Evolutionary conservation across 2,329 filamentous ascomycete genomes (phyloP).

Genomic region (Amphichorda felina): DNA sequence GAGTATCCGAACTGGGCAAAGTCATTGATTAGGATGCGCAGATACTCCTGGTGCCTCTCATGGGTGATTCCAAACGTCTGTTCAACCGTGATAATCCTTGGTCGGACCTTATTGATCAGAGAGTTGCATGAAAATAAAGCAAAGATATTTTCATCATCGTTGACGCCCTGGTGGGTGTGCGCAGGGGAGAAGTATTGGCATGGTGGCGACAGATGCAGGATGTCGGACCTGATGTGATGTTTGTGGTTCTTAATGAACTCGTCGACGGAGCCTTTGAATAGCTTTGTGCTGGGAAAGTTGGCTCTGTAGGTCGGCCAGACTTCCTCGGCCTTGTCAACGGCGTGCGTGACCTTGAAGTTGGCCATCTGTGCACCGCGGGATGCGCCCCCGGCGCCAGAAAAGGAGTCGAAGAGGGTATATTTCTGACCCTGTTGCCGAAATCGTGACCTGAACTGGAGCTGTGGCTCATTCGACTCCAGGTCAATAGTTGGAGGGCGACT

Average conservation of each 20-base stretch:
- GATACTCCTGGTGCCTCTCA: constrained; percentile 38
- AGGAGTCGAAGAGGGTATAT: constrained; percentile 61
- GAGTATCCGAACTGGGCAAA: constrained; percentile 58
- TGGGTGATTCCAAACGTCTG: constrained; percentile 61
- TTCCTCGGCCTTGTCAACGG: constrained; percentile 47
- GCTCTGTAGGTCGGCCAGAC: constrained; percentile 44
- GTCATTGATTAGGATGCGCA: constrained; percentile 48
- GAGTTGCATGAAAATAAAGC: constrained; percentile 39
- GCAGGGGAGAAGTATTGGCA: constrained; percentile 68
- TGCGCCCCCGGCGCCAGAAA: constrained; percentile 61
- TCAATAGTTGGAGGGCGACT: constrained; percentile 9
- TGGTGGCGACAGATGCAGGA: constrained; percentile 65
- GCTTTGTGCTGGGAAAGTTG: constrained; percentile 42
- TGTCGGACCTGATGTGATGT: constrained; percentile 38
- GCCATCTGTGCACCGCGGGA: constrained; percentile 48
- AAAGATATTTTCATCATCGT: constrained; percentile 60
- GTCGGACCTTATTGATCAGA: constrained; percentile 45
- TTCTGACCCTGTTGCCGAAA: constrained; percentile 20
- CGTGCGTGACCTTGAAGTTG: constrained; percentile 47
- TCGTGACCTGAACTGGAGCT: not conserved
- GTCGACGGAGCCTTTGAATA: constrained; percentile 35
- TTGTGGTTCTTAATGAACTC: constrained; percentile 30
- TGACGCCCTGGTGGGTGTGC: constrained; percentile 54
- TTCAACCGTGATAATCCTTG: constrained; percentile 65
- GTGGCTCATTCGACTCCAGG: constrained; percentile 8